Base-by-base conservation (phyloP, 139 green algal genomes). In the Picochlorum costavermella region DNA sequence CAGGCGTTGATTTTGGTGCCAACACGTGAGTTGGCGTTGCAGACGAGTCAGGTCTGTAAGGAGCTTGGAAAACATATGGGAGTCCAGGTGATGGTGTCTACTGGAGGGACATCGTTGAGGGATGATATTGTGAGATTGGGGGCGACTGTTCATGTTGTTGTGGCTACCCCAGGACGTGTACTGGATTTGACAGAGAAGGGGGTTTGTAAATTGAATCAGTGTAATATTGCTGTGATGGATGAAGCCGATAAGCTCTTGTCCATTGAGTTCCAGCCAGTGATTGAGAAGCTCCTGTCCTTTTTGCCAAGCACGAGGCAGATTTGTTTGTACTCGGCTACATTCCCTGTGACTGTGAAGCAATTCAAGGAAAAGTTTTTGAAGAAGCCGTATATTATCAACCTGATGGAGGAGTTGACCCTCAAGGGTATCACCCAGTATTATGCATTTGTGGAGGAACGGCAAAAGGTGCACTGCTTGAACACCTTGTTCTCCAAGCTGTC, bases 391-490 rank as follows among this genome's bases (percentile, higher is more conserved):
- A 88, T 99, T 67, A 96, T 99, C 69, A 99, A 99, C 81, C 79
- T 98, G 8, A 99, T 99, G 94, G 94, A 98, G 57, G 92, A 99
- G 84, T 87, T 99, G 20, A 99, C 94, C 3, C 85, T 99, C 2
- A 97, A 97, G 77, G 94, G 94, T 61, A 82, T 96, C 61, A 91
- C 84, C 3, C 81, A 85, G 79, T 97, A 92, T 76, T 99, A 99
- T 69, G 94, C 94, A 0, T 99, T 98, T 78, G 94, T 99, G 57
- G 90, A 98, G 82, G 94, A 99, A 81, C 86, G 81, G 68, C 94
- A 99, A 77, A 99, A 99, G 79, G 84, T 95, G 51, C 88, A 95
- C 75, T 87, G 81, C 73, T 67, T 87, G 16, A 87, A 98, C 84
- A 98, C 92, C 0, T 83, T 98, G 14, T 98, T 98, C 78, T 89